Evolutionary conservation across 164 flowering plant species (phyloP), one percentile per base, ranked within the genome.

Genomic region (Stephania japonica): DNA sequence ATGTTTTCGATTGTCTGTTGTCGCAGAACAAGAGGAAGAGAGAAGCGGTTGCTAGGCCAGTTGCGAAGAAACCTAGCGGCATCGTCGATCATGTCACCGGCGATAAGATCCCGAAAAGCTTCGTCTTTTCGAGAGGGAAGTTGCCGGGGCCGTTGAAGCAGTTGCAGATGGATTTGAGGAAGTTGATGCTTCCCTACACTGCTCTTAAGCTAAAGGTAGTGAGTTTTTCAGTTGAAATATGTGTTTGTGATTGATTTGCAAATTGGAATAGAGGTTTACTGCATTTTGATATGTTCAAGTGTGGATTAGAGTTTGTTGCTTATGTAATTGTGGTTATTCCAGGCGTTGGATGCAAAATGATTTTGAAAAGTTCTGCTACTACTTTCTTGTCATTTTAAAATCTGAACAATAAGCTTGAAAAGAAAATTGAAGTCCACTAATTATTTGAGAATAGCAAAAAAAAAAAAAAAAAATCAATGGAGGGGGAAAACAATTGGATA

Each of bases 141-240:
- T 70, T 95, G 71, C 96, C 98, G 3, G 82, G 78, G 68, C 73
- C 90, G 24, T 86, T 95, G 50, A 83, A 72, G 75, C 88, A 90
- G 27, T 84, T 95, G 76, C 82, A 91, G 71, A 80, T 82, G 87
- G 99, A 95, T 70, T 83, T 95, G 71, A 89, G 99, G 68, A 91
- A 90, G 78, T 63, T 93, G 79, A 95, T 93, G 99, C 91, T 86
- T 72, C 98, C 99, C 0, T 84, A 77, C 69, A 95, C 99, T 3
- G 98, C 99, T 67, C 90, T 91, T 62, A 93, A 88, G 25, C 90
- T 95, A 10, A 91, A 88, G 98, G 99, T 94, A 67, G 25, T 18
- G 43, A 41, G 3, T 70, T 70, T 23, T 11, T 18, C 38, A 11
- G 27, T 53, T 53, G 61, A 53, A 53, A n/a, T 53, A 4, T 53